Evolutionary conservation across 345 rosid species (phyloP).

Genomic region (Aurinia saxatilis): DNA sequence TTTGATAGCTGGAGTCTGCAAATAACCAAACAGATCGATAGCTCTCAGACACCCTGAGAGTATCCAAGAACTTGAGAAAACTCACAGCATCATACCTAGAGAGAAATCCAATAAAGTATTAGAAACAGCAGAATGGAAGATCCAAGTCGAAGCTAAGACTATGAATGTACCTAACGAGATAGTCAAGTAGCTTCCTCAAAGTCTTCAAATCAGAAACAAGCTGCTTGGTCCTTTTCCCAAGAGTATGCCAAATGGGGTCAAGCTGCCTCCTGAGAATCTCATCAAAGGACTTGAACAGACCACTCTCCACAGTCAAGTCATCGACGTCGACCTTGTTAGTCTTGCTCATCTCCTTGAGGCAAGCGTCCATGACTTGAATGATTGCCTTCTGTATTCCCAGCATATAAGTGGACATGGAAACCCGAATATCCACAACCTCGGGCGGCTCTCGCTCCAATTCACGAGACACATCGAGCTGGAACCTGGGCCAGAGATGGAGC

Average conservation of each 20-base stretch:
- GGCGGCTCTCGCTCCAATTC: conserved; percentile 83
- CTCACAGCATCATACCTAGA: conserved; percentile 96
- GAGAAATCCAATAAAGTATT: conserved; percentile 5
- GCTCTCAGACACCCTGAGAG: conserved; percentile 90
- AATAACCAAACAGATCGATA: conserved; percentile 98
- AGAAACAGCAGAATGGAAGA: conserved; percentile 4
- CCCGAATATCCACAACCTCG: conserved; percentile 78
- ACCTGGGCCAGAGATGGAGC: conserved; percentile 93
- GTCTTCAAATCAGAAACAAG: conserved; percentile 98
- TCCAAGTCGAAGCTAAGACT: neutral
- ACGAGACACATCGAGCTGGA: conserved; percentile 84
- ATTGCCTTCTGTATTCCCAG: conserved; percentile 86
- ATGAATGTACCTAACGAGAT: conserved; percentile 73
- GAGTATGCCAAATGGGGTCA: conserved; percentile 96
- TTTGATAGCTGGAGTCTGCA: conserved; percentile 95
- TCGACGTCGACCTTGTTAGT: conserved; percentile 94
- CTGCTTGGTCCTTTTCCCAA: conserved; percentile 93
- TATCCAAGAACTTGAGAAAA: conserved; percentile 93
- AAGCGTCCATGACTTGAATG: conserved; percentile 84
- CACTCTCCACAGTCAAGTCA: conserved; percentile 93
- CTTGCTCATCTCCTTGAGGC: conserved; percentile 95
- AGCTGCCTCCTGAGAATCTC: conserved; percentile 92
- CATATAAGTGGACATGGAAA: conserved; percentile 79
- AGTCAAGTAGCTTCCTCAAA: conserved; percentile 84
- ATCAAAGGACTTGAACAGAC: conserved; percentile 95